Percentiles rank a stretch among this genome's conserved stretches.
Evolutionary conservation across 129 eudicot genomes (phyloP).

Genomic region (Pittosporum tobira): DNA sequence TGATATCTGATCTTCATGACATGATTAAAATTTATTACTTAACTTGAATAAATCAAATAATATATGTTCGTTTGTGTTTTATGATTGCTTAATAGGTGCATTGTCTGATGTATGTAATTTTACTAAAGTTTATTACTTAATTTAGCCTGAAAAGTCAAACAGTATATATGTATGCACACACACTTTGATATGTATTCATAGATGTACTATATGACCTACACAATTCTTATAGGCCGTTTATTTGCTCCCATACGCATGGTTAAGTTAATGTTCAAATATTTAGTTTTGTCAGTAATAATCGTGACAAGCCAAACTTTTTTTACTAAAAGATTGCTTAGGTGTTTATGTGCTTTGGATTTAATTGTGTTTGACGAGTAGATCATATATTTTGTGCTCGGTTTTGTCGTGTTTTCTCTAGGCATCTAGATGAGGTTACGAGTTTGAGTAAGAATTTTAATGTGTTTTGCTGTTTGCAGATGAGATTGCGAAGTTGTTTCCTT

Average conservation of each 20-base stretch:
- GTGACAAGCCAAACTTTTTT: too few relatives aligned
- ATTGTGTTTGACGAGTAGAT: background rate
- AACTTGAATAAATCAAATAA: too few relatives aligned
- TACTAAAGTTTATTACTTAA: too few relatives aligned
- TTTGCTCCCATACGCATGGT: background rate
- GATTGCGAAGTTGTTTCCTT: slow-evolving; percentile 81
- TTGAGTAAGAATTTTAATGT: background rate
- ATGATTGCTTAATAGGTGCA: background rate
- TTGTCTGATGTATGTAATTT: too few relatives aligned
- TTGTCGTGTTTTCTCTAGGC: background rate
- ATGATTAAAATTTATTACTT: too few relatives aligned
- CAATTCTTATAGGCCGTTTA: background rate
- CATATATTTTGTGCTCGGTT: background rate
- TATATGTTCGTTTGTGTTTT: background rate
- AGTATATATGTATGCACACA: too few relatives aligned
- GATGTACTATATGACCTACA: background rate
- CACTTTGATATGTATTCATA: too few relatives aligned
- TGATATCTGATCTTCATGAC: background rate
- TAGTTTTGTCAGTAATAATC: background rate
- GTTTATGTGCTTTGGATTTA: background rate
- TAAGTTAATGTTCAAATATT: too few relatives aligned
- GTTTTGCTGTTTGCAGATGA: slow-evolving; percentile 45
- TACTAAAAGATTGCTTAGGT: too few relatives aligned
- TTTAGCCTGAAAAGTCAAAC: too few relatives aligned
- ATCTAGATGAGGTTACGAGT: background rate